Evolutionary conservation across 768 basidiomycete genomes (phyloP), one percentile per base, ranked within the genome.

Genomic region (Rossbeevera mucosa): DNA sequence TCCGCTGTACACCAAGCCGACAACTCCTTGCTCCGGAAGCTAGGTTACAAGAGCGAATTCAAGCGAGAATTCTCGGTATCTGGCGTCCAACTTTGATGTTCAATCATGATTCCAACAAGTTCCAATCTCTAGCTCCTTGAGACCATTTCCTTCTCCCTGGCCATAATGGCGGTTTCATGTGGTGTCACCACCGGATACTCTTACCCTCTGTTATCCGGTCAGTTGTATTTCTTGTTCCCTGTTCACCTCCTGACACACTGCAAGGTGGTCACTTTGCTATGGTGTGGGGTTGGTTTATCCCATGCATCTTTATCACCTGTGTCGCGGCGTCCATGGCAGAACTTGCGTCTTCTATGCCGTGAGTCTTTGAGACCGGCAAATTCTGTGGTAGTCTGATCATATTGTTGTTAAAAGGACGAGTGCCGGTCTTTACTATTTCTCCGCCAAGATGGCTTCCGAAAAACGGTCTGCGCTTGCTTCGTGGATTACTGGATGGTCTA

Each of bases 401-500:
- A 7, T 29, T 21, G 14, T 45, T 24, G 24, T 25, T 20, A 9
- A 46, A 40, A 54, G 61, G 38, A 65, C 64, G 38, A 64, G 61
- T 28, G 61, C 63, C 12, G 64, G 63, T n/a, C 48, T 65, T 14
- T 66, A 64, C 21, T 64, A 65, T 46, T 66, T 65, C 16, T 61
- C 61, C 24, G 64, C 64, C 7, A 64, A 64, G 38, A 66, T 64
- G 64, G 61, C 59, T 18, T 55, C 64, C 8, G 42, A 59, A 53
- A 55, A 61, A 25, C 53, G 44, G 8, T 64, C 62, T 16, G 58
- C 65, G 3, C 65, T 65, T 53, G 57, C 60, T 26, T 64, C 59
- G 29, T 65, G 64, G 60, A 58, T 64, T 45, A 65, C 64, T 6
- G 65, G 64, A 44, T 67, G 64, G 65, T 62, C 62, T n/a, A 65